Percentiles rank a stretch among this genome's conserved stretches.
Conservation (phyloP, 2,329 filamentous ascomycete species). For the Falciphora oryzae region DNA sequence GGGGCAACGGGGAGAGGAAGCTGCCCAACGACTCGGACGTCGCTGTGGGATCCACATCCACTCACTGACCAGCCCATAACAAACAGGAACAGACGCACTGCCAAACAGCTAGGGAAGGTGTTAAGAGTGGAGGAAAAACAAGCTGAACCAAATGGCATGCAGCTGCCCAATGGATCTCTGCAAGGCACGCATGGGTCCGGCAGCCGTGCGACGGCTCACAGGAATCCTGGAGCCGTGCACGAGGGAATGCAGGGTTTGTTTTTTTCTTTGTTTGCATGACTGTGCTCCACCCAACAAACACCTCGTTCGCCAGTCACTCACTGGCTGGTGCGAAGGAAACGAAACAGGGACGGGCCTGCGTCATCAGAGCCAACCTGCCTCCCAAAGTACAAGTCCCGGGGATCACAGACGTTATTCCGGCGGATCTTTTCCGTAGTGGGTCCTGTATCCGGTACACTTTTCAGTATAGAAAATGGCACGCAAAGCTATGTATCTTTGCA, state of each 20-base stretch:
- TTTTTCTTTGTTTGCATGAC: not conserved
- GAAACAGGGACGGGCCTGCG: too few species aligned
- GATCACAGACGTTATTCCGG: too few species aligned
- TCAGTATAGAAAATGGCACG: too few species aligned
- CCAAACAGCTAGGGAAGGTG: not conserved
- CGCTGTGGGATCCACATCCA: not conserved
- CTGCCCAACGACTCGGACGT: not conserved
- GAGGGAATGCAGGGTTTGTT: not conserved
- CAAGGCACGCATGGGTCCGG: not conserved
- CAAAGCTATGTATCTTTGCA: too few species aligned
- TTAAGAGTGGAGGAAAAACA: not conserved
- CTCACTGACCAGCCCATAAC: not conserved
- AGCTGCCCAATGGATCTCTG: not conserved
- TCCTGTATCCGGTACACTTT: too few species aligned
- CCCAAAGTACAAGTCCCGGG: too few species aligned
- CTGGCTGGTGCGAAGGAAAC: too few species aligned
- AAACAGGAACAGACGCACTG: too few species aligned
- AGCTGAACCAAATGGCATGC: not conserved
- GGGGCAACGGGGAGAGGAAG: constrained; percentile 18
- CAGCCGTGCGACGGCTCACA: not conserved
- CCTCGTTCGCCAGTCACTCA: not conserved
- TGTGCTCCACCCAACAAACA: not conserved
- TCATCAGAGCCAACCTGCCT: too few species aligned
- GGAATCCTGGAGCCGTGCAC: not conserved
- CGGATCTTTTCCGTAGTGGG: too few species aligned